Base-by-base conservation (phyloP, 805 yeast genomes). In the Yamadazyma tumulicola region DNA sequence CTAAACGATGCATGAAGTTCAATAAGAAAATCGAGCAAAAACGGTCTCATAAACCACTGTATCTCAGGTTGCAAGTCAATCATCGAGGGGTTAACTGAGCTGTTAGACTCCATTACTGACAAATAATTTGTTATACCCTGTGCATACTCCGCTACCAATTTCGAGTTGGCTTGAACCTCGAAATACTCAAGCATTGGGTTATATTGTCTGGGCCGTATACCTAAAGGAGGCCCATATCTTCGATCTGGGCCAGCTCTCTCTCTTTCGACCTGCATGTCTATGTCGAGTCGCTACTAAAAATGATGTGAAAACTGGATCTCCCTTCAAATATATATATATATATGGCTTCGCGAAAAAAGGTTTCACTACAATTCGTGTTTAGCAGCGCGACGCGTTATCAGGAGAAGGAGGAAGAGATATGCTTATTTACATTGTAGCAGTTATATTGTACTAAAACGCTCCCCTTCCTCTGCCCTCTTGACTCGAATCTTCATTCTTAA, bases 401-500 rank as follows among this genome's bases (percentile, higher is more conserved):
- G 24, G 24, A 18, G 24, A 29, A 9, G 14, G 20, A 27, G 12
- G n/a, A n/a, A n/a, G 23, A 20, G 10, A 20, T 13, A 24, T 24
- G 14, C 14, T 26, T 13, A 26, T 26, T 26, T 26, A 26, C 29
- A 26, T n/a, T n/a, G n/a, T n/a, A n/a, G n/a, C n/a, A 11, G 6
- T 14, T 14, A 26, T 26, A 24, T 24, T 11, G 19, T 15, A 26
- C 18, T 53, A 60, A 42, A 46, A 60, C 51, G 85, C 77, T 48
- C 81, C 79, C 34, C 47, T 43, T 16, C 47, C 55, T 37, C 49
- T 48, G 25, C 59, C 64, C 23, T 74, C 66, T 32, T 74, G 76
- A 47, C 77, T 76, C 19, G 46, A 42, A 44, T 78, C 85, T 51
- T 81, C 75, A 52, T 81, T 84, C 48, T 72, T 79, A 49, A 85